phyloP scores from a whole-genome alignment of 1,284 basidiomycete species.

The Leccinum pallidistipes region DNA sequence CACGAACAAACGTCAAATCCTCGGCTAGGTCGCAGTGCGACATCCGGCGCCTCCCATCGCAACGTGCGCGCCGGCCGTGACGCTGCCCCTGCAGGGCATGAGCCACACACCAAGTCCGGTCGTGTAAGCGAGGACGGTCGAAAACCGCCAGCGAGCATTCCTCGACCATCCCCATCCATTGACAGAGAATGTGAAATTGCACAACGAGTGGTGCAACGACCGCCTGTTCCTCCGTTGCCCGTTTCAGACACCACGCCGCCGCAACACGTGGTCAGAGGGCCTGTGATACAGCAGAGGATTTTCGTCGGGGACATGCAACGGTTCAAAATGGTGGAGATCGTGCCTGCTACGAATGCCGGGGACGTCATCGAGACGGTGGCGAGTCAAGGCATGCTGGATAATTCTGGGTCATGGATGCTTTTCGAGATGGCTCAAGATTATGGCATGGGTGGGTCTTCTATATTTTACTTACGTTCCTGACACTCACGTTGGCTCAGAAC shows the following conservation, averaged over 20 bases:
- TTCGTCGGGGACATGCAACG: slow-evolving; percentile 75
- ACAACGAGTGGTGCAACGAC: slow-evolving; percentile 28
- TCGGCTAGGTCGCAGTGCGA: slow-evolving; percentile 35
- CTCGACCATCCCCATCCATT: slow-evolving; percentile 25
- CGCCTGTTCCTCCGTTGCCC: slow-evolving; percentile 40
- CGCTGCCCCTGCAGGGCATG: slow-evolving; percentile 14
- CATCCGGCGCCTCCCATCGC: slow-evolving; percentile 17
- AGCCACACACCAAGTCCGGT: slow-evolving; percentile 20
- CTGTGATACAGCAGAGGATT: slow-evolving; percentile 59
- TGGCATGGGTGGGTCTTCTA: slow-evolving; percentile 69
- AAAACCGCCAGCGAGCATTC: slow-evolving; percentile 19
- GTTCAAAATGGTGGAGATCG: slow-evolving; percentile 69
- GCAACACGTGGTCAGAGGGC: slow-evolving; percentile 20
- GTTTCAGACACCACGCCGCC: slow-evolving; percentile 31
- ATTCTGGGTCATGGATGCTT: slow-evolving; percentile 69
- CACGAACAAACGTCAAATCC: slow-evolving; percentile 33
- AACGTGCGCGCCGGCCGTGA: slow-evolving; percentile 20
- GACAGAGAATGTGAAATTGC: slow-evolving; percentile 27
- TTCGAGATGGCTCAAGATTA: slow-evolving; percentile 81
- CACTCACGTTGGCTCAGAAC: slow-evolving; percentile 52
- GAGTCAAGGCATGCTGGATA: slow-evolving; percentile 57
- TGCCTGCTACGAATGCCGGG: slow-evolving; percentile 57
- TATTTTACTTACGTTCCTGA: background rate
- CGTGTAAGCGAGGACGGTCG: slow-evolving; percentile 33
- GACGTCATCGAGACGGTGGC: slow-evolving; percentile 66